A percentile compares a stretch with the other conserved stretches of the same genome.
Evolutionary conservation across 2,329 filamentous ascomycete genomes (phyloP).

Genomic region (Cladosporium cucumerinum): DNA sequence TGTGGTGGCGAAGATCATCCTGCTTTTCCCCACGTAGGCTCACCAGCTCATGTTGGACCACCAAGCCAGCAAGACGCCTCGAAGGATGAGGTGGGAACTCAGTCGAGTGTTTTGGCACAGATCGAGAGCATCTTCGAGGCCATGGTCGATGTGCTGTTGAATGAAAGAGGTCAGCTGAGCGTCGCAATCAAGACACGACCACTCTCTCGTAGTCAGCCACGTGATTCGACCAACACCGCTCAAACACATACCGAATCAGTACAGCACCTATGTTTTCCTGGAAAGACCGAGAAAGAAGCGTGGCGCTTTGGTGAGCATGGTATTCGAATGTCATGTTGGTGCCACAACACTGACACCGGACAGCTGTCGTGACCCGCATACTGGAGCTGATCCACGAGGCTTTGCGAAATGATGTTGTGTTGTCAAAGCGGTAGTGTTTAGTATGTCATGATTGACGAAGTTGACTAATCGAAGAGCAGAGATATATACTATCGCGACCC

Average conservation of each 20-base stretch:
- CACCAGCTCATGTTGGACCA: neutral
- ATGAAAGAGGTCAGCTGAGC: constrained; percentile 44
- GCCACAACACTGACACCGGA: constrained; percentile 7
- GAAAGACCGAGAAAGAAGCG: constrained; percentile 53
- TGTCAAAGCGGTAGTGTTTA: constrained; percentile 55
- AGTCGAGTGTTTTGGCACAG: constrained; percentile 43
- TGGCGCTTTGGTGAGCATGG: constrained; percentile 53
- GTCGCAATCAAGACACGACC: constrained; percentile 47
- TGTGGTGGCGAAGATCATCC: neutral
- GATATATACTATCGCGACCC: constrained; percentile 78
- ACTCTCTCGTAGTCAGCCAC: constrained; percentile 29
- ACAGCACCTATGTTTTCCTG: constrained; percentile 49
- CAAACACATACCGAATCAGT: constrained; percentile 8
- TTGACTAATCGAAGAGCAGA: constrained; percentile 42
- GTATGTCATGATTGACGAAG: neutral
- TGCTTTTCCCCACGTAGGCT: neutral
- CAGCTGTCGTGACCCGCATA: constrained; percentile 55
- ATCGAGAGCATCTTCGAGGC: constrained; percentile 56
- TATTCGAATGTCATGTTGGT: neutral
- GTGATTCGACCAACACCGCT: constrained; percentile 28
- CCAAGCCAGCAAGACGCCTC: neutral
- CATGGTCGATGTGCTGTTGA: constrained; percentile 49
- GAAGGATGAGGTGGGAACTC: neutral
- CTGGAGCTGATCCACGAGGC: constrained; percentile 55
- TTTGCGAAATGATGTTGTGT: constrained; percentile 44